These are phyloP conservation scores for Magnaporthiopsis incrustans DNA, from an alignment of 2,329 filamentous ascomycete genomes.

Conservation along the genomic window DNA sequence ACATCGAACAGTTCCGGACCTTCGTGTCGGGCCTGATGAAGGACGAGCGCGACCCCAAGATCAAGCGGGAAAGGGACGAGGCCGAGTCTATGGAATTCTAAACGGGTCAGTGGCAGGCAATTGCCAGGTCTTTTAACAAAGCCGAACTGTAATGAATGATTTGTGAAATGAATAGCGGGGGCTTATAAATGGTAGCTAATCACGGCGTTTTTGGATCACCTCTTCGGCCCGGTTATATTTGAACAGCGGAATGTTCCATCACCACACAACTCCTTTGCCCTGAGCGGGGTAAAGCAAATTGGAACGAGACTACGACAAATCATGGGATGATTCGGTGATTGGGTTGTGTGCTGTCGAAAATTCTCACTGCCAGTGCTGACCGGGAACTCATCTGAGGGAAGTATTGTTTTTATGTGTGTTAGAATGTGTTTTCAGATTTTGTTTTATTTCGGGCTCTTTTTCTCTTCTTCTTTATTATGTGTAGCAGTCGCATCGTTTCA, in stretches of 20 bases:
- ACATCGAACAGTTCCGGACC: slow-evolving; percentile 78
- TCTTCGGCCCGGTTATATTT: neutral
- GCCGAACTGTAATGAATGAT: neutral
- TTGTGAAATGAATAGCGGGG: neutral
- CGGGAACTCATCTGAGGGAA: neutral
- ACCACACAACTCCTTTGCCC: too few species aligned
- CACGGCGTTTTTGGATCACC: neutral
- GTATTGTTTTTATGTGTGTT: neutral
- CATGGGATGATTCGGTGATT: neutral
- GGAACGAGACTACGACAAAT: neutral
- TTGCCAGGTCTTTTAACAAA: neutral
- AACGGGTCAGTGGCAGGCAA: slow-evolving; percentile 4
- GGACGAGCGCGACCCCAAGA: slow-evolving; percentile 53
- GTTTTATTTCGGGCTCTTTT: too few species aligned
- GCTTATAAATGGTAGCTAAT: neutral
- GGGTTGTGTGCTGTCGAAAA: too few species aligned
- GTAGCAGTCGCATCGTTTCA: too few species aligned
- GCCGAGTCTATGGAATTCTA: slow-evolving; percentile 45
- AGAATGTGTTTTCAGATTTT: neutral
- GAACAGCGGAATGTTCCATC: neutral
- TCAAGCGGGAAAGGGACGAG: slow-evolving; percentile 50
- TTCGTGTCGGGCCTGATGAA: slow-evolving; percentile 75
- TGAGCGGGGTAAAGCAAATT: neutral
- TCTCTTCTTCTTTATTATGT: neutral
- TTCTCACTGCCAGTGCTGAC: too few species aligned